Percentiles rank a stretch among this genome's conserved stretches.
Conservation (phyloP, 108 stramenopile species). For the Hondaea fermentalgiana region DNA sequence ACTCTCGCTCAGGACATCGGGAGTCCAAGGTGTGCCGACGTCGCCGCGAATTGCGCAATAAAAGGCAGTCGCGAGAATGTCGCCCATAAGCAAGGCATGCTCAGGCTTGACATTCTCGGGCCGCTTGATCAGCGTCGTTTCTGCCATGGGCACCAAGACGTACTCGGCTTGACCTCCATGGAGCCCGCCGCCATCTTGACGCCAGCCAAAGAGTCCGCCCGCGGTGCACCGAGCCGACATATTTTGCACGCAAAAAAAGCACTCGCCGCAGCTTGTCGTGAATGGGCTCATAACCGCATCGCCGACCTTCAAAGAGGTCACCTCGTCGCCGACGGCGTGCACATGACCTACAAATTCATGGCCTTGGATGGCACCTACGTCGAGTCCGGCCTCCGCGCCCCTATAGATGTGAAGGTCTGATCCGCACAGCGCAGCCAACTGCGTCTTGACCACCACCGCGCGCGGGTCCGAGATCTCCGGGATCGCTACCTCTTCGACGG, state of each 20-base stretch:
- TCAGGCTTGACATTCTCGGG: not conserved
- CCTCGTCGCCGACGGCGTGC: not conserved
- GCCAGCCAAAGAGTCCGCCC: not conserved
- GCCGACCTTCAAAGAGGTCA: not conserved
- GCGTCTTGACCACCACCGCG: not conserved
- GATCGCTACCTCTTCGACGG: not conserved
- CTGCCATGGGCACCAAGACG: not conserved
- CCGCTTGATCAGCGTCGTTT: not conserved
- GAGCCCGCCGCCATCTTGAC: not conserved
- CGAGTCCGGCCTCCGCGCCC: not conserved
- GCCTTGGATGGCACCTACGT: not conserved
- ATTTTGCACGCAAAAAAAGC: not conserved
- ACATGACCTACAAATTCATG: not conserved
- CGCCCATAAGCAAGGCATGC: not conserved
- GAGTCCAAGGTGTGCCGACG: not conserved
- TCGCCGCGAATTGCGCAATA: not conserved
- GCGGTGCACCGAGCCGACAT: not conserved
- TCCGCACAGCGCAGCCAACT: not conserved
- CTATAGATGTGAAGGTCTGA: not conserved
- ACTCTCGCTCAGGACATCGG: not conserved
- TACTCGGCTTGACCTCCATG: slow-evolving; percentile 1
- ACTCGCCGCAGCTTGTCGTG: not conserved
- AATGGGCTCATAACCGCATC: not conserved
- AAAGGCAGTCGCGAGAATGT: not conserved
- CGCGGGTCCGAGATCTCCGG: not conserved